Evolutionary conservation across 352 stramenopile species (phyloP).

Genomic region (Plasmopara viticola): DNA sequence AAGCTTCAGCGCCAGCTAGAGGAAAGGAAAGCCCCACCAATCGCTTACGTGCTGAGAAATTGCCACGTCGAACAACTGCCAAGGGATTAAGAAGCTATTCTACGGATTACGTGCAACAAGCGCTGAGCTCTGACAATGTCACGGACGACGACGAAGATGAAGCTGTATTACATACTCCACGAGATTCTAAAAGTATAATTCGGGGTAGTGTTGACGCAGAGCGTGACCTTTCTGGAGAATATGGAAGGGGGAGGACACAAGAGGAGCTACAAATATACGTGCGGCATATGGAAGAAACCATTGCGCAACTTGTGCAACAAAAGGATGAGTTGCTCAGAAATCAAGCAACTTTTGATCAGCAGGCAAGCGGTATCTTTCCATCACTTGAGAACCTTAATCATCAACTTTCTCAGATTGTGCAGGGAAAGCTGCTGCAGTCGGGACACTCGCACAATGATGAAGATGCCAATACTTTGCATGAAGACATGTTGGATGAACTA

Average conservation of each 20-base stretch:
- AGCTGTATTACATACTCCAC: constrained; percentile 7
- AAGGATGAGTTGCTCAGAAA: constrained; percentile 71
- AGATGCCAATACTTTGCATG: constrained; percentile 53
- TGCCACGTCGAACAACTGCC: constrained; percentile 36
- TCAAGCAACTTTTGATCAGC: constrained; percentile 75
- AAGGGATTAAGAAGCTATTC: constrained; percentile 59
- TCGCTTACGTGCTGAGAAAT: constrained; percentile 24
- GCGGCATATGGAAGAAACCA: constrained; percentile 77
- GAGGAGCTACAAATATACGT: constrained; percentile 63
- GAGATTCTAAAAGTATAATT: constrained; percentile 10
- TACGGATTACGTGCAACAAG: constrained; percentile 71
- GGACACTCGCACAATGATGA: constrained; percentile 45
- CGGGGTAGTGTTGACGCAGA: constrained; percentile 11
- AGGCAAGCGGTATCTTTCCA: constrained; percentile 78
- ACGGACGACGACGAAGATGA: constrained; percentile 35
- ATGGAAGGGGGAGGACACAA: constrained; percentile 24
- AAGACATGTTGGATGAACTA: constrained; percentile 68
- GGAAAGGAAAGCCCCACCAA: constrained; percentile 24
- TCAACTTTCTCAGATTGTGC: constrained; percentile 70
- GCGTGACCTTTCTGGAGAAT: constrained; percentile 10
- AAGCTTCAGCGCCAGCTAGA: constrained; percentile 6
- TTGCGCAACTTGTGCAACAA: constrained; percentile 69
- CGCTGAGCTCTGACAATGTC: constrained; percentile 61
- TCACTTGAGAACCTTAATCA: constrained; percentile 75
- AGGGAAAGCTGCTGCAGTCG: constrained; percentile 49